Evolutionary conservation across 768 basidiomycete genomes (phyloP).

Genomic region (Boletus edulis): DNA sequence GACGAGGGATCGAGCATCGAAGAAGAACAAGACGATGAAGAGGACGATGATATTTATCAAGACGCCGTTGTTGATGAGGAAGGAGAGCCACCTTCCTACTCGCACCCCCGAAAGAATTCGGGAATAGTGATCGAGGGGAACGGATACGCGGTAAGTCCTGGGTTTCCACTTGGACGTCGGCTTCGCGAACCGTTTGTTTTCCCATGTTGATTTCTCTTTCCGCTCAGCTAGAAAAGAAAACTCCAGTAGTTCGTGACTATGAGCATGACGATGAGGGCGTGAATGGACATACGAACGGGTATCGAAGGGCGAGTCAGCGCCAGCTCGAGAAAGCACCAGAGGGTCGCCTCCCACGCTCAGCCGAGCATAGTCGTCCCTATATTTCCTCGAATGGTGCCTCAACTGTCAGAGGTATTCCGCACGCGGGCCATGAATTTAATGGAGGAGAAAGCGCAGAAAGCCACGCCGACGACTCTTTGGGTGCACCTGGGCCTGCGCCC

Average conservation of each 20-base stretch:
- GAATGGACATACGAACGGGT: conserved; percentile 16
- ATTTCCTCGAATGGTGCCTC: conserved; percentile 6
- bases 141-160: conserved; percentile 59
- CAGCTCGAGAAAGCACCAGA: conserved; percentile 76
- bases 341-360: conserved; percentile 40
- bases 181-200: not conserved
- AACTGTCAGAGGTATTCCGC: conserved; percentile 8
- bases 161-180: not conserved
- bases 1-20: conserved; percentile 60
- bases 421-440: conserved; percentile 10
- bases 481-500: conserved; percentile 31
- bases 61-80: conserved; percentile 39
- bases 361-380: not conserved
- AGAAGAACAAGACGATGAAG: conserved; percentile 44
- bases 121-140: conserved; percentile 45
- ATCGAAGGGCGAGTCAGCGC: conserved; percentile 51
- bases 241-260: conserved; percentile 14
- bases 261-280: not conserved
- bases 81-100: conserved; percentile 60
- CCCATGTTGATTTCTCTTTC: conserved; percentile 6
- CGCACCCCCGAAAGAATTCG: conserved; percentile 41
- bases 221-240: conserved; percentile 47
- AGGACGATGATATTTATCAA: conserved; percentile 48
- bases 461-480: conserved; percentile 4
- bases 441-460: conserved; percentile 1